A percentile compares a stretch with the other conserved stretches of the same genome.
Evolutionary conservation across 2,329 filamentous ascomycete genomes (phyloP).

Genomic region (Colletotrichum sp.): DNA sequence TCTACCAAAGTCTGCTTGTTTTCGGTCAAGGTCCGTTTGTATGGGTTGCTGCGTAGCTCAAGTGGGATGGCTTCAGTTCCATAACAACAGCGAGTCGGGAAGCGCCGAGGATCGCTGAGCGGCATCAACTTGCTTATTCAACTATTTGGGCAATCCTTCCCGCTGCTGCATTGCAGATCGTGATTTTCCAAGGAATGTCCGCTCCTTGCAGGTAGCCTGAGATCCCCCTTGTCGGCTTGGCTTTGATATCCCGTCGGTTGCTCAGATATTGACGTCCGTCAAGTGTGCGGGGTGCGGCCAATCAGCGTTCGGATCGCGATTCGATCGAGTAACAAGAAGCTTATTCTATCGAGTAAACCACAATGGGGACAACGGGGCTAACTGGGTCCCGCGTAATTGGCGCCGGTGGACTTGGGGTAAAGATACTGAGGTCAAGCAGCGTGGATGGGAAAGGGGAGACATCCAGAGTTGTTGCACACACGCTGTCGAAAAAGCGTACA

Average conservation of each 20-base stretch:
- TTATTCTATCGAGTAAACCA: not conserved
- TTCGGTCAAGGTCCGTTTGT: not conserved
- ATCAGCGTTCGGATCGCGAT: not conserved
- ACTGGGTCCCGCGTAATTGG: not conserved
- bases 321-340: not conserved
- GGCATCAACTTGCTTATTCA: not conserved
- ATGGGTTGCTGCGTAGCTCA: not conserved
- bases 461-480: not conserved
- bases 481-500: not conserved
- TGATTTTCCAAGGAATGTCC: not conserved
- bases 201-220: not conserved
- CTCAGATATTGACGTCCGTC: not conserved
- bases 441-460: not conserved
- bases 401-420: not conserved
- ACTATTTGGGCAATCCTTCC: not conserved
- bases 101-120: not conserved
- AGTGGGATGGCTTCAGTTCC: not conserved
- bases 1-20: accelerated
- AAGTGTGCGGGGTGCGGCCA: not conserved
- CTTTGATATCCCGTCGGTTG: not conserved
- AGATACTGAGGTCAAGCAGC: not conserved
- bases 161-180: not conserved
- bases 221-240: not conserved
- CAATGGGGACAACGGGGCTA: not conserved
- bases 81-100: not conserved